A percentile compares a stretch with the other conserved stretches of the same genome.
Evolutionary conservation across 129 eudicot species (phyloP).

Genomic region (Flaveria trinervia): DNA sequence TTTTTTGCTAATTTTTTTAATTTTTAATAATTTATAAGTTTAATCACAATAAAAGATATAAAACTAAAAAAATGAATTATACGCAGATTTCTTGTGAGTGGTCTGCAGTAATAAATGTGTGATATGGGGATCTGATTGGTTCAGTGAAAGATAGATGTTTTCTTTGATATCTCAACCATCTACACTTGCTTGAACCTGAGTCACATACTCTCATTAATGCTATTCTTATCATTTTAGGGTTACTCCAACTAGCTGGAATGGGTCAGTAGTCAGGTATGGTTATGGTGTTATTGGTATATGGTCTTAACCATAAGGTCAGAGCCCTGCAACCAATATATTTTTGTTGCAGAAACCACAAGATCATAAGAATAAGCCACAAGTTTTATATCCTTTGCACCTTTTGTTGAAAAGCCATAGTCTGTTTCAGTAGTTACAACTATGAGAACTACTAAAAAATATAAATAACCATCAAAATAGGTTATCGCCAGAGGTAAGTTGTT

Average conservation of each 20-base stretch:
- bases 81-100: too few relatives aligned
- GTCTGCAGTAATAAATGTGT: conserved; percentile 36
- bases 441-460: too few relatives aligned
- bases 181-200: conserved; percentile 15
- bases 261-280: conserved; percentile 26
- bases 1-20: too few relatives aligned
- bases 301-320: conserved; percentile 26
- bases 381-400: not conserved
- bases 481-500: too few relatives aligned
- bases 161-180: conserved; percentile 26
- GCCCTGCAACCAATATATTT: not conserved
- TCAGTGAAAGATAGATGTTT: conserved; percentile 40
- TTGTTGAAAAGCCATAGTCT: too few relatives aligned
- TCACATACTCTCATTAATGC: conserved; percentile 34
- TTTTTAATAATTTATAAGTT: too few relatives aligned
- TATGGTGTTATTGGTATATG: conserved; percentile 15
- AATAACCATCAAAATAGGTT: too few relatives aligned
- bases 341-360: too few relatives aligned
- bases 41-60: too few relatives aligned
- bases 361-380: not conserved
- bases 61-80: too few relatives aligned
- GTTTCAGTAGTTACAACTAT: too few relatives aligned
- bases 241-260: conserved; percentile 33
- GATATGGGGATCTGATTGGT: conserved; percentile 46
- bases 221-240: conserved; percentile 30